These are phyloP conservation scores for Rubia peregrina DNA, from an alignment of 305 asterid genomes.

Conservation along the genomic window DNA sequence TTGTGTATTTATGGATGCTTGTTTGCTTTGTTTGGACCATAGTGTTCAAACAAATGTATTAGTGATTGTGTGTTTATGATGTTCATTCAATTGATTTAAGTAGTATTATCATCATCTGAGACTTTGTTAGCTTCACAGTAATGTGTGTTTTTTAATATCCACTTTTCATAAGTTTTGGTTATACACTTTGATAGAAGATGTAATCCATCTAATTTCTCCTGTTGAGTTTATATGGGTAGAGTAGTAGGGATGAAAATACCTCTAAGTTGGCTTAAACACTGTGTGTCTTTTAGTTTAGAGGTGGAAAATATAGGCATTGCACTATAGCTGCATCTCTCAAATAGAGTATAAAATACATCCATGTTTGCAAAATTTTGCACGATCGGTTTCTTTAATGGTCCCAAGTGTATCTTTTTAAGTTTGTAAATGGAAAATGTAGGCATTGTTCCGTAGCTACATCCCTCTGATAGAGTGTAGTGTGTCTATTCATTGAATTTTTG, in stretches of 20 bases:
- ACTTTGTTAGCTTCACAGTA: not conserved
- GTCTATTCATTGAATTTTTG: not conserved
- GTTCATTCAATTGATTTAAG: not conserved
- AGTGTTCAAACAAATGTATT: not conserved
- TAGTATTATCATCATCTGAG: not conserved
- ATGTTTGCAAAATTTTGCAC: not conserved
- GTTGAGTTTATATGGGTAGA: not conserved
- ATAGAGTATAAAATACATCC: not conserved
- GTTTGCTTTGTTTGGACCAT: not conserved
- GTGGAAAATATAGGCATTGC: not conserved
- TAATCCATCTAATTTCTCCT: not conserved
- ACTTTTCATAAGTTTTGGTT: not conserved
- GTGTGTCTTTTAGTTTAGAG: not conserved
- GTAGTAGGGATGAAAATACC: slow-evolving; percentile 2
- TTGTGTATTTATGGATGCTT: not conserved
- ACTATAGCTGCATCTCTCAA: not conserved
- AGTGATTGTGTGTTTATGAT: too few species aligned
- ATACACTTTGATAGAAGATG: not conserved
- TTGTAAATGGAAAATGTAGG: not conserved
- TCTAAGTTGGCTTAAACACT: not conserved
- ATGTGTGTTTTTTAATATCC: too few species aligned
- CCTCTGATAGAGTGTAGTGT: too few species aligned
- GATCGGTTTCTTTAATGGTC: not conserved
- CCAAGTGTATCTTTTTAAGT: not conserved
- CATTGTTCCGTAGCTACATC: not conserved